Base-by-base conservation (phyloP, 352 stramenopile species). In the Pythium biforme region DNA sequence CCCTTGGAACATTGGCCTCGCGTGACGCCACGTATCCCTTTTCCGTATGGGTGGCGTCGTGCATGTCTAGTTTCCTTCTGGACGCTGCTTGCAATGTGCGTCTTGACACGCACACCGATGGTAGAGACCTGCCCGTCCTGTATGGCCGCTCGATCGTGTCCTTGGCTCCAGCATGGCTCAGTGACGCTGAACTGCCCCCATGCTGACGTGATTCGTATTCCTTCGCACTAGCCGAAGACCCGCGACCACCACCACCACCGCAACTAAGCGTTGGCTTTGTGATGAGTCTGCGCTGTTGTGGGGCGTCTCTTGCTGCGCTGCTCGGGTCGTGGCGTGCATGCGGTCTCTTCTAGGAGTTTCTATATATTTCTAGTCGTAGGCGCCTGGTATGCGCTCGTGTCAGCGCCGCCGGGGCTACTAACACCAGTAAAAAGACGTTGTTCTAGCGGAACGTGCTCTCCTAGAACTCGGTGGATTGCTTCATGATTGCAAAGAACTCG, bases 401-500 rank as follows among this genome's bases (percentile, higher is more conserved):
- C 12, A 40, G 34, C 8, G 8, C 14, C 2, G 34, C 4, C 2
- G 34, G 12, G 34, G 12, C 34, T 40, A 11, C 34, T 40, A 40
- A 40, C 2, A 19, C 34, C 8, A 19, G 7, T 9, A 40, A 17
- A 17, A 9, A 40, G 15, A 40, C 14, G 34, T n/a, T 40, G 34
- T 40, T 40, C 34, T 40, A 40, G 34, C 34, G 34, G 14, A 40
- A n/a, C n/a, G n/a, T 11, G 34, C 34, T 6, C 37, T 43, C 23
- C 65, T 76, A 90, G 47, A 88, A 90, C 59, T 90, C 80, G 23
- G 76, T 89, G 4, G 81, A 91, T 59, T 94, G 81, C 64, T 92
- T 95, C 84, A 95, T 95, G 59, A 92, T 93, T 51, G 79, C 70
- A 48, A 93, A 89, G 64, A 98, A 98, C 70, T 98, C 93, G 49